Evolutionary conservation across 176 grass and related monocot genomes (phyloP), one percentile per base, ranked within the genome.

Genomic region (Oryza glumipatula): DNA sequence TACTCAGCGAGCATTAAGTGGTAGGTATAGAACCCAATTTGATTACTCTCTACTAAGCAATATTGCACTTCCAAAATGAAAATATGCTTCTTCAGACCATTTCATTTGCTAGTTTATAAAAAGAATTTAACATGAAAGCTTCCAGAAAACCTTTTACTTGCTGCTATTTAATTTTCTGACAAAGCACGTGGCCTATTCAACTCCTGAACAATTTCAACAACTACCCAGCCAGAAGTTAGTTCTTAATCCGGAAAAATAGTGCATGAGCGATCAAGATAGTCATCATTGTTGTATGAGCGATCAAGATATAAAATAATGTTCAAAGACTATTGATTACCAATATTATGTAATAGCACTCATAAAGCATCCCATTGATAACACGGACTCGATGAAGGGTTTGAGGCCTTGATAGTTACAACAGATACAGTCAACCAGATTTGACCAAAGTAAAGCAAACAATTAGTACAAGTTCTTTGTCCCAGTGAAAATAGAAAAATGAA

Each of bases 361-460:
- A 33, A 17, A 48, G 64, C 11, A 70, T 72, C 65, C 21, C 16
- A 83, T 77, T 14, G 39, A 28, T 19, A 58, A 51, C 74, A 88
- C 9, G 23, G 26, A 35, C 32, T 11, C 39, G 68, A 11, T 24
- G 38, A 33, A 35, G 46, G 6, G 2, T 61, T 63, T 61, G 63
- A 76, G 28, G 3, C 44, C 70, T 24, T 21, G 32, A 33, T 30
- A 58, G 35, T 78, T 9, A 66, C 44, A 83, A 35, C 47, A 79
- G 58, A 26, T 19, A 60, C 58, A 79, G 2, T n/a, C 12, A 58
- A 69, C 70, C 9, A 89, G 80, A 75, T 48, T 80, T 80, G 70
- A 80, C 64, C 76, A 85, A 64, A 70, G 61, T 30, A 3, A 39
- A 32, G n/a, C 0, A 43, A 81, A 39, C 72, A 86, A 89, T 41